Conservation (phyloP, 306 rosid genomes). For the Crataegus laevigata region DNA sequence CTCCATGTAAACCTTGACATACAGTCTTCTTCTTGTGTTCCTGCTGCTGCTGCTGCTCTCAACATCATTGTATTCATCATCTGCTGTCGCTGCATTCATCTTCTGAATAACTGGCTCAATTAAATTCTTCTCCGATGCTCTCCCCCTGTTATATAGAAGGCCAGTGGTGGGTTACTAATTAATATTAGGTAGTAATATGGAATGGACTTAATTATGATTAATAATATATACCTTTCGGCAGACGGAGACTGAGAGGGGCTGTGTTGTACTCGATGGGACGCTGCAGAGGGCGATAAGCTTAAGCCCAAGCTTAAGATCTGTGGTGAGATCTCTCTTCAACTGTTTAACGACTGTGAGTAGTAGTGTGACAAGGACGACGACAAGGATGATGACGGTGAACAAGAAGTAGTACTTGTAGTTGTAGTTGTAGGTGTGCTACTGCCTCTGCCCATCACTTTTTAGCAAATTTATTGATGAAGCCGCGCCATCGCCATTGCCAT, state of each 20-base stretch:
- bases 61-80: constrained; percentile 18
- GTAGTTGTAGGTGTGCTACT: not conserved
- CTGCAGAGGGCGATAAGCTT: constrained; percentile 19
- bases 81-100: constrained; percentile 15
- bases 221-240: constrained; percentile 18
- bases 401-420: not conserved
- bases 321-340: constrained; percentile 30
- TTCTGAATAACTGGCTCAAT: too few relatives aligned
- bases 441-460: not conserved
- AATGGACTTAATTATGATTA: not conserved
- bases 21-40: constrained; percentile 14
- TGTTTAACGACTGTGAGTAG: constrained; percentile 3
- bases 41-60: not conserved
- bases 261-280: constrained; percentile 7
- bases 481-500: not conserved
- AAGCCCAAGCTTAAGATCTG: constrained; percentile 62
- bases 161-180: too few relatives aligned
- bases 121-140: not conserved
- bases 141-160: not conserved
- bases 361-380: too few relatives aligned
- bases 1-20: constrained; percentile 77
- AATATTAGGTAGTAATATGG: not conserved
- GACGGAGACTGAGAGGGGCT: not conserved
- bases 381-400: constrained; percentile 12
- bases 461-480: not conserved